Percentiles rank a stretch among this genome's conserved stretches.
phyloP scores from a whole-genome alignment of 202 grass and related monocot species.

The Eragrostis tef region DNA sequence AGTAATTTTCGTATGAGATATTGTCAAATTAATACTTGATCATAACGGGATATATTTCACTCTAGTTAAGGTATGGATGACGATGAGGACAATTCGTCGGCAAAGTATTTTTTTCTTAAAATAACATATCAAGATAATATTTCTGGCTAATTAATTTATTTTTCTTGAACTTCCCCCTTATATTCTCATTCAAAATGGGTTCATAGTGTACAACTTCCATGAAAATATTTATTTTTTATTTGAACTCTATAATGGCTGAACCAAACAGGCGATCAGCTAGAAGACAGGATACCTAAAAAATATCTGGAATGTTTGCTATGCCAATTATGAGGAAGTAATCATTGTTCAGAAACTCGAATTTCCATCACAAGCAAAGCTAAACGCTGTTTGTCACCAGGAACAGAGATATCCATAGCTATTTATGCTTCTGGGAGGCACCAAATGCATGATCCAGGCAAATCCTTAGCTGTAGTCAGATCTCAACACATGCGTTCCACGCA shows the following conservation, averaged over 20 bases:
- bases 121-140: neutral
- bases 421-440: slow-evolving; percentile 24
- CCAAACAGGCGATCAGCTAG: neutral
- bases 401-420: slow-evolving; percentile 41
- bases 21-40: neutral
- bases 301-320: slow-evolving; percentile 11
- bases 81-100: neutral
- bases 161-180: neutral
- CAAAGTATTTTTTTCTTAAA: neutral
- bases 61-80: neutral
- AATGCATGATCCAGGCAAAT: slow-evolving; percentile 26
- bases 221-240: neutral
- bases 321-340: neutral
- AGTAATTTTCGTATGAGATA: neutral
- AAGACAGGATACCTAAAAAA: neutral
- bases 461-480: slow-evolving; percentile 52
- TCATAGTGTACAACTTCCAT: neutral
- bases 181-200: neutral
- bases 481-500: slow-evolving; percentile 45
- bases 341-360: slow-evolving; percentile 5
- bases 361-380: slow-evolving; percentile 12
- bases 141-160: slow-evolving; percentile 11
- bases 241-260: neutral
- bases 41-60: neutral
- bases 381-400: neutral